Base-by-base conservation (phyloP, 2,329 filamentous ascomycete species). In the Fusarium sambucinum region DNA sequence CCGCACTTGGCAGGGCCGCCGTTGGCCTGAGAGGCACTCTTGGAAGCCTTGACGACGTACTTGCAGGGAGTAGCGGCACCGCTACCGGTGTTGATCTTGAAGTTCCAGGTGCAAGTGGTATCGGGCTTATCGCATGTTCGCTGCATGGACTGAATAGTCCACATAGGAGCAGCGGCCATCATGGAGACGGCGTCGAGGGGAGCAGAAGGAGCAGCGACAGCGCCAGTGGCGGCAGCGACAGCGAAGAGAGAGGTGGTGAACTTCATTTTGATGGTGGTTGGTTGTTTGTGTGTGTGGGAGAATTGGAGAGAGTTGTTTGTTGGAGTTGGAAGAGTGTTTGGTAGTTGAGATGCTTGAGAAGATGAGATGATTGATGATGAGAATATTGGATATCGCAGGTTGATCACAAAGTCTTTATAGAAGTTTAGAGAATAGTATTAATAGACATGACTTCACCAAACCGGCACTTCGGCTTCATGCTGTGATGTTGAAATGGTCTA, bases 1-100 rank as follows among this genome's bases (percentile, higher is more conserved):
- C 84, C 85, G 78, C 84, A 87, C 54, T 69, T 77, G 46, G 62
- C 71, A 53, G 81, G 78, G 53, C 78, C 80, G 51, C 80, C 80
- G 74, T 76, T 70, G 58, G 45, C 78, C 59, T 77, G 72, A 57
- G 79, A 78, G 66, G 80, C 80, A 29, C 69, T 62, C 52, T 71
- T 57, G 60, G 47, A 50, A 29, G 69, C 75, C 37, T 75, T 77
- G 62, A 82, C 76, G 32, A 69, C 59, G 41, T 70, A 71, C 44
- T 63, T 73, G 71, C 71, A 73, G 12, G 68, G 5, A 37, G 71
- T 69, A 23, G 77, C 74, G 61, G 79, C 76, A 57, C 83, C 79
- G 52, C 76, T 75, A 73, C 82, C 82, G 44, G 81, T 77, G 75
- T 82, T 76, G 75, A 83, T 79, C 61, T 70, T 68, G 72, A 84